Evolutionary conservation across 192 early-diverging fungal species (phyloP).

Genomic region (Coemansia sp.): DNA sequence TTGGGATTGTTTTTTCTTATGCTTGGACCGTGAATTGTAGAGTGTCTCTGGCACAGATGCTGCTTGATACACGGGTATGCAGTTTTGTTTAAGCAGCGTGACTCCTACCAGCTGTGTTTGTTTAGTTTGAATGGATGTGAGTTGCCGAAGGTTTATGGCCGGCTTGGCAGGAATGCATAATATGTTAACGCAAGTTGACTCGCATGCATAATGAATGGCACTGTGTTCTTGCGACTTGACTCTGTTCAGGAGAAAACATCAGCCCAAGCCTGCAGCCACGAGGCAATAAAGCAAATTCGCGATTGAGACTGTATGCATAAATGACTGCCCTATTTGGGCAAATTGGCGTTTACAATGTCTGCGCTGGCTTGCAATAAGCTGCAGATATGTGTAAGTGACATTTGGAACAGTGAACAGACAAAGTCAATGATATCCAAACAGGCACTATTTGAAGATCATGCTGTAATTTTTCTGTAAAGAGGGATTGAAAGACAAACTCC

Average conservation of each 20-base stretch:
- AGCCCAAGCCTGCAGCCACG: background rate
- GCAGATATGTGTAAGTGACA: background rate
- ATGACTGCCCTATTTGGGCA: background rate
- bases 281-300: background rate
- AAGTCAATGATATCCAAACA: background rate
- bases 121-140: background rate
- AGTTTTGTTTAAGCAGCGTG: background rate
- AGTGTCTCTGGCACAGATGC: background rate
- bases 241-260: background rate
- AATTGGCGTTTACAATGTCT: background rate
- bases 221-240: background rate
- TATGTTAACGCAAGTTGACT: constrained; percentile 2
- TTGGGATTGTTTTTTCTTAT: background rate
- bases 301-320: background rate
- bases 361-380: background rate
- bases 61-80: background rate
- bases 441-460: background rate
- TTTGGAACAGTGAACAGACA: background rate
- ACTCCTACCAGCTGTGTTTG: background rate
- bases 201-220: constrained; percentile 5
- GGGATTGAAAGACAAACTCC: background rate
- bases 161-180: background rate
- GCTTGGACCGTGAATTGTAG: background rate
- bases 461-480: background rate
- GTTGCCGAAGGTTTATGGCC: background rate